Evolutionary conservation across 345 rosid genomes (phyloP).

Genomic region (Brassica nigra): DNA sequence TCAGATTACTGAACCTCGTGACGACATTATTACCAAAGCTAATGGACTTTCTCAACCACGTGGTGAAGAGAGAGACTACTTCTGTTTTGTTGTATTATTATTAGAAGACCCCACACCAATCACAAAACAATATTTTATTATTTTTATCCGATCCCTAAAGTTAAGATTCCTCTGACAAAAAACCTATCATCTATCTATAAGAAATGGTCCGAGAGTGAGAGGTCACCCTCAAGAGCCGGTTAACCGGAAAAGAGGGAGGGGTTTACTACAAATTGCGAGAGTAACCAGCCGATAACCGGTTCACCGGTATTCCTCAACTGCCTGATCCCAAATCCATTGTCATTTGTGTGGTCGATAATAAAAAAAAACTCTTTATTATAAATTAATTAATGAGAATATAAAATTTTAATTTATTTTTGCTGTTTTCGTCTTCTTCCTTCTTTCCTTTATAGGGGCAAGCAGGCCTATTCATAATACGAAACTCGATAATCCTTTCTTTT

Average conservation of each 20-base stretch:
- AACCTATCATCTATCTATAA: slow-evolving; percentile 4
- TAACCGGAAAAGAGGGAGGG: background rate
- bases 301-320: slow-evolving; percentile 17
- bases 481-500: slow-evolving; percentile 8
- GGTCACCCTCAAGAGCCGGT: slow-evolving; percentile 27
- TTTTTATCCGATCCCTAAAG: slow-evolving; percentile 37
- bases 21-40: slow-evolving; percentile 44
- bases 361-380: background rate
- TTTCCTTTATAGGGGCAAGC: slow-evolving; percentile 26
- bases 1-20: slow-evolving; percentile 18
- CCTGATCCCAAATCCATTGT: slow-evolving; percentile 35
- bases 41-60: slow-evolving; percentile 21
- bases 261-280: background rate
- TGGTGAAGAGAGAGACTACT: slow-evolving; percentile 12
- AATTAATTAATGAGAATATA: background rate
- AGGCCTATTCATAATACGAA: slow-evolving; percentile 19
- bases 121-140: slow-evolving; percentile 18
- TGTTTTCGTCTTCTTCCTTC: slow-evolving; percentile 37
- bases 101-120: slow-evolving; percentile 22
- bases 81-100: slow-evolving; percentile 19
- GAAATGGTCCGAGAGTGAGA: slow-evolving; percentile 29
- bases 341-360: slow-evolving; percentile 37
- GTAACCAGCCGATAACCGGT: background rate
- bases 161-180: slow-evolving; percentile 39
- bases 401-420: slow-evolving; percentile 13